These are phyloP conservation scores for Ophiocordyceps australis DNA, from an alignment of 2,329 filamentous ascomycete species.

Conservation along the genomic window DNA sequence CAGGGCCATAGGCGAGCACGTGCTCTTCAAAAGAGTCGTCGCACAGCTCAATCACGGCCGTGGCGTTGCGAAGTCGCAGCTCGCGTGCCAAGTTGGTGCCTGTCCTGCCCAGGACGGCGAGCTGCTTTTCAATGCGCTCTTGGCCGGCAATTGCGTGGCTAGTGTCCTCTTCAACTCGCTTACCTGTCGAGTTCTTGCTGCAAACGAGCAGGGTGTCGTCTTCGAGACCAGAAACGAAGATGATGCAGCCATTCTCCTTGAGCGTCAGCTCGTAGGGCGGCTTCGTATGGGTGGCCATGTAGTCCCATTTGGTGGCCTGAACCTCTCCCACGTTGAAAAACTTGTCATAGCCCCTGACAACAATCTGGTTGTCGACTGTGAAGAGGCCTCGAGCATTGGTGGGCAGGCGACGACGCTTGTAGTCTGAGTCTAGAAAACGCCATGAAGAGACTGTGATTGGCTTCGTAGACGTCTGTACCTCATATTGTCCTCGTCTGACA, in stretches of 20 bases:
- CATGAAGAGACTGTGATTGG: constrained; percentile 68
- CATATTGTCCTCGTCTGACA: constrained; percentile 66
- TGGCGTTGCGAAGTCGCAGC: constrained; percentile 67
- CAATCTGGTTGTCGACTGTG: constrained; percentile 71
- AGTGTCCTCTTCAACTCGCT: constrained; percentile 47
- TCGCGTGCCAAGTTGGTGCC: constrained; percentile 60
- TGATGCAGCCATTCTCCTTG: constrained; percentile 99
- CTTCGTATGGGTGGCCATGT: constrained; percentile 55
- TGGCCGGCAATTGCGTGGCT: constrained; percentile 82
- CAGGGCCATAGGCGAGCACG: constrained; percentile 71
- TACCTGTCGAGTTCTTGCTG: constrained; percentile 93
- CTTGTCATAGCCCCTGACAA: constrained; percentile 86
- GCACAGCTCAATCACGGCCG: constrained; percentile 87
- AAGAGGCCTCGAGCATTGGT: constrained; percentile 91
- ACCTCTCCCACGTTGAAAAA: constrained; percentile 94
- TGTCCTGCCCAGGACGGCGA: constrained; percentile 59
- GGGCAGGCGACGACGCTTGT: constrained; percentile 71
- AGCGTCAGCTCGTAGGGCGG: constrained; percentile 91
- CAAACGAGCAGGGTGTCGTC: constrained; percentile 87
- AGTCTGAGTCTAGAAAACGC: constrained; percentile 90
- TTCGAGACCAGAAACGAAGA: constrained; percentile 84
- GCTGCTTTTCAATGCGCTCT: constrained; percentile 62
- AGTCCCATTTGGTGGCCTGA: constrained; percentile 61
- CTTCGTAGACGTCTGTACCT: constrained; percentile 42
- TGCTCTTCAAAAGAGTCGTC: constrained; percentile 96